Conservation (phyloP, 176 grass and related monocot species). For the Tillandsia leiboldiana region DNA sequence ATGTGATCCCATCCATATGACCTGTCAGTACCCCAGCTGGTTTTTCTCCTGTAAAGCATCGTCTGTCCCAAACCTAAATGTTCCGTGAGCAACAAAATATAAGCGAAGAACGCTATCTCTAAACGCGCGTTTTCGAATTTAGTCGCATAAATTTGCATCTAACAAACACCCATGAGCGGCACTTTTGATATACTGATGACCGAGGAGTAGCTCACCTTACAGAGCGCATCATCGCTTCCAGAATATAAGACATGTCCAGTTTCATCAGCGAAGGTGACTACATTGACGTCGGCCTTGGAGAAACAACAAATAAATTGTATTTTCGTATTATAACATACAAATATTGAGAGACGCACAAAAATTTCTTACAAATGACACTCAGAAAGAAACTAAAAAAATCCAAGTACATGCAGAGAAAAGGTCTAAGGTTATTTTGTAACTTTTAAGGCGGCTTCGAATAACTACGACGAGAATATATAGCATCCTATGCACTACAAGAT, state of each 20-base stretch:
- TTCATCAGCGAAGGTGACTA: conserved; percentile 82
- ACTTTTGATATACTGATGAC: not conserved
- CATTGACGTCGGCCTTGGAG: conserved; percentile 74
- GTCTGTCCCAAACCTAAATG: conserved; percentile 82
- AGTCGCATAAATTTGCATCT: not conserved
- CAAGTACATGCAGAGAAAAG: too few species aligned
- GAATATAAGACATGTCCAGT: conserved; percentile 78
- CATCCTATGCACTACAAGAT: too few species aligned
- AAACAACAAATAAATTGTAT: conserved; percentile 12
- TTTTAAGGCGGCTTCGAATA: too few species aligned
- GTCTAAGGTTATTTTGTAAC: too few species aligned
- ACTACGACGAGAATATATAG: too few species aligned
- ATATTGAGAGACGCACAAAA: not conserved
- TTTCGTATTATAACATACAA: too few species aligned
- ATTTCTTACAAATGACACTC: too few species aligned
- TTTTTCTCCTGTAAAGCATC: conserved; percentile 48
- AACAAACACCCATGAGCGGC: not conserved
- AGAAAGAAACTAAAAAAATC: too few species aligned
- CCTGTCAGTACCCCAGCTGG: conserved; percentile 66
- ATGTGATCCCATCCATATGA: conserved; percentile 87
- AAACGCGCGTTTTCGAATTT: not conserved
- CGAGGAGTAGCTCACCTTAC: conserved; percentile 46
- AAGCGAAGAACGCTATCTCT: not conserved
- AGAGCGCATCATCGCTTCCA: conserved; percentile 83
- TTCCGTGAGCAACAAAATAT: not conserved